Evolutionary conservation across 192 early-diverging fungal species (phyloP).

Genomic region (Entophlyctis luteolus): DNA sequence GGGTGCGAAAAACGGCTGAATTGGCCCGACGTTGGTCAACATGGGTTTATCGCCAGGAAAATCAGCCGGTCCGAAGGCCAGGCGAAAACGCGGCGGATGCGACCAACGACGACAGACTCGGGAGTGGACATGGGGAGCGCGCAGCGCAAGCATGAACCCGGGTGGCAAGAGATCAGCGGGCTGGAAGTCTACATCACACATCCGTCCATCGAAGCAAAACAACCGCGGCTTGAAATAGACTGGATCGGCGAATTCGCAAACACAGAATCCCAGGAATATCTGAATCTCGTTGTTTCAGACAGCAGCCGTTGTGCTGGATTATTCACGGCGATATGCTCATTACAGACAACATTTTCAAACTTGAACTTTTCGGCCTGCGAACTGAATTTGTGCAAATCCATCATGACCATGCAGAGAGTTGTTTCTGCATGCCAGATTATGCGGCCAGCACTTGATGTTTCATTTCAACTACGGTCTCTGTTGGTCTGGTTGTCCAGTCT

Average conservation of each 20-base stretch:
- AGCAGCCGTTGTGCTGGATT: background rate
- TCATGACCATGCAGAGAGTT: background rate
- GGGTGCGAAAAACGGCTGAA: slow-evolving; percentile 14
- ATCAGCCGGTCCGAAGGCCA: background rate
- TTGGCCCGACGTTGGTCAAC: slow-evolving; percentile 27
- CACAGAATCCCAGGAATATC: background rate
- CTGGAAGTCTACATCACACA: background rate
- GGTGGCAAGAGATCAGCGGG: slow-evolving; percentile 7
- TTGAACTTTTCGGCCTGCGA: background rate
- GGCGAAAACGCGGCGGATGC: background rate
- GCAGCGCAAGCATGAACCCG: background rate
- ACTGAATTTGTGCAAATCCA: background rate
- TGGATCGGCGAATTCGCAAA: background rate
- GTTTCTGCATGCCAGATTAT: background rate
- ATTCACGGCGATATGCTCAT: background rate
- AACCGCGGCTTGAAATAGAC: background rate
- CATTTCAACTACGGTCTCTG: background rate
- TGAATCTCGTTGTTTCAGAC: background rate
- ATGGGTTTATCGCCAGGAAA: slow-evolving; percentile 32
- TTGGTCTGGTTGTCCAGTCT: slow-evolving; percentile 2
- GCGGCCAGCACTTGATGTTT: background rate
- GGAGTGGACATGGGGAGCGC: slow-evolving; percentile 17
- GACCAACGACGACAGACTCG: slow-evolving; percentile 26
- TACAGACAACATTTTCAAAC: background rate
- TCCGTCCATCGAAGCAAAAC: background rate